Conservation (phyloP, 805 yeast species). For the Metschnikowia shivogae region DNA sequence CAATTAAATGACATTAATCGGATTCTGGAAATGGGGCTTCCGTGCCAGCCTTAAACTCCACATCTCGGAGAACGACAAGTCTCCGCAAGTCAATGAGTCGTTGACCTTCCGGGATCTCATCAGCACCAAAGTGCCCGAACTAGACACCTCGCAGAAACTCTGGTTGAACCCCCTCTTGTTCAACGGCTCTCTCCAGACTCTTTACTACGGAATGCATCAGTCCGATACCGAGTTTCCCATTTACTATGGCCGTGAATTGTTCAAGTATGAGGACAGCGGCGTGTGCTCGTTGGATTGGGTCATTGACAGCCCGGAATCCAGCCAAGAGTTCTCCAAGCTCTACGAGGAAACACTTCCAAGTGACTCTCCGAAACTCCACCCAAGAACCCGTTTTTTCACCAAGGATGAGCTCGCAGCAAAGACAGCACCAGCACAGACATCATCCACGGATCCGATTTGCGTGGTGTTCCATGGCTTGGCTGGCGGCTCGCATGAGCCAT, state of each 20-base stretch:
- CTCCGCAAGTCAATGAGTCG: constrained; percentile 10
- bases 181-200: constrained; percentile 76
- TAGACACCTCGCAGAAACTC: constrained; percentile 34
- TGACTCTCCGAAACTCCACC: constrained; percentile 40
- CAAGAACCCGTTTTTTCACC: constrained; percentile 51
- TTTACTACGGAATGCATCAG: constrained; percentile 56
- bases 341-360: constrained; percentile 31
- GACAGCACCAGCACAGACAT: constrained; percentile 13
- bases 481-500: constrained; percentile 82
- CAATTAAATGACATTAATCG: constrained; percentile 8
- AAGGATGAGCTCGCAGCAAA: constrained; percentile 38
- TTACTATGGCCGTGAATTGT: constrained; percentile 70
- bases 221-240: constrained; percentile 50
- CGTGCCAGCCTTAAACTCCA: constrained; percentile 30
- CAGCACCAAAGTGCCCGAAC: constrained; percentile 14
- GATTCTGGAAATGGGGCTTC: constrained; percentile 35
- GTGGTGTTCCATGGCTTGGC: constrained; percentile 72
- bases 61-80: constrained; percentile 17
- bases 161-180: constrained; percentile 59
- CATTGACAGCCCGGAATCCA: constrained; percentile 32
- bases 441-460: constrained; percentile 52
- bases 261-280: constrained; percentile 61
- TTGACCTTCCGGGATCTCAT: constrained; percentile 13
- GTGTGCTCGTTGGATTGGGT: constrained; percentile 73
- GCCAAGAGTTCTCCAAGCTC: constrained; percentile 22